Base-by-base conservation (phyloP, 225 moss, liverwort and hornwort genomes). In the Rhytidiadelphus loreus region DNA sequence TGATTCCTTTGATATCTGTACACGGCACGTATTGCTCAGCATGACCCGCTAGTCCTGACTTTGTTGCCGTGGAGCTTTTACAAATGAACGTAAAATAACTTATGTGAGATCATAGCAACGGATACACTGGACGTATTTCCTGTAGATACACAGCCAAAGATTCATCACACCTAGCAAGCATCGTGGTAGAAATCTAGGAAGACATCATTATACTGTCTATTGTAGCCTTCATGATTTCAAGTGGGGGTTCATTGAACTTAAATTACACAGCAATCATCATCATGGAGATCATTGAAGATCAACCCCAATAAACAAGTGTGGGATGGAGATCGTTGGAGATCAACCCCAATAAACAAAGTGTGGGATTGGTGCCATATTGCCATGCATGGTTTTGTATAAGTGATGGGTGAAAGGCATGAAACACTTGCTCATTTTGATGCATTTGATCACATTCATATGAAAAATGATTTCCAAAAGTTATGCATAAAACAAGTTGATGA, bases 1-100 rank as follows among this genome's bases (percentile, higher is more conserved):
- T 30, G 88, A 90, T 90, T 90, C 90, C 82, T 76, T 55, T 20
- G 44, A 82, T n/a, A 46, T 63, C 53, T 87, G 22, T 18, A 65
- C 77, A 65, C 82, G 81, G 30, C 82, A 83, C 32, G 32, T 76
- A 32, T 14, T 32, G 25, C 85, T 64, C 87, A 56, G 48, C 46
- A 63, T 61, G 72, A 80, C 69, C 11, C 26, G n/a, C n/a, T 24
- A 1, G 10, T 37, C 12, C 70, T 37, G 50, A 22, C 76, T 15
- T 25, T 41, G 16, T 37, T 46, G 69, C 69, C 13, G 13, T 57
- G n/a, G 26, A 29, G 68, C 68, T 44, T 37, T 87, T 80, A 3
- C 41, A 30, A 39, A 12, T 8, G 80, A 26, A 59, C 26, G 29
- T 12, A 5, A 28, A 80, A 28, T 12, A 66, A 35, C 64, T 64